Conservation (phyloP, 345 rosid genomes). For the Raphanus sativus region DNA sequence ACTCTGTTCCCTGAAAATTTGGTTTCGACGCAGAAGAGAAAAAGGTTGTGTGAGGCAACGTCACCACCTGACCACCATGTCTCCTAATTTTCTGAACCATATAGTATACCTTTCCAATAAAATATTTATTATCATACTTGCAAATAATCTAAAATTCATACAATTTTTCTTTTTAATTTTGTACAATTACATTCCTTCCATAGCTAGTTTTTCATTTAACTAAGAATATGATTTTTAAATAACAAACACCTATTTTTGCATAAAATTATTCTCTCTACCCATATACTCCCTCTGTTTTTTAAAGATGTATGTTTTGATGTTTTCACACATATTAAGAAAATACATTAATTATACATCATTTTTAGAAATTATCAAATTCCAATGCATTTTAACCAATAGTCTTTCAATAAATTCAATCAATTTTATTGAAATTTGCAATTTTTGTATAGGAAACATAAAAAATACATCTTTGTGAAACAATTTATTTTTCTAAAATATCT, state of each 20-base stretch:
- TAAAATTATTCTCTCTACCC: neutral
- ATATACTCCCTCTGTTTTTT: too few relatives aligned
- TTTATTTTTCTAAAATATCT: too few relatives aligned
- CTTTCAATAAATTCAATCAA: too few relatives aligned
- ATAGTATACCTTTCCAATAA: neutral
- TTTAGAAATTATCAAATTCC: too few relatives aligned
- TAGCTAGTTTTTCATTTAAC: neutral
- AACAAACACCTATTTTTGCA: neutral
- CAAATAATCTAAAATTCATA: neutral
- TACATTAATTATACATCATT: too few relatives aligned
- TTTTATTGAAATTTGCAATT: too few relatives aligned
- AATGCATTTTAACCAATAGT: too few relatives aligned
- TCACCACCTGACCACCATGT: slow-evolving; percentile 12
- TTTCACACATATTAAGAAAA: too few relatives aligned
- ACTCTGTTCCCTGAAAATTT: slow-evolving; percentile 6
- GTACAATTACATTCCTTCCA: neutral
- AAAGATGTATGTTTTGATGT: too few relatives aligned
- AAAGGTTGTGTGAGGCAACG: slow-evolving; percentile 12
- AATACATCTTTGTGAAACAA: too few relatives aligned
- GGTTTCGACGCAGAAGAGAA: slow-evolving; percentile 18
- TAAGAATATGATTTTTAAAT: neutral
- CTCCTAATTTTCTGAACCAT: slow-evolving; percentile 6
- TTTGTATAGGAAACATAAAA: too few relatives aligned
- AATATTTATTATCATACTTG: neutral
- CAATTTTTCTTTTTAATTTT: neutral